Conservation (phyloP, 192 early-diverging fungal species). For the Kickxella alabastrina region DNA sequence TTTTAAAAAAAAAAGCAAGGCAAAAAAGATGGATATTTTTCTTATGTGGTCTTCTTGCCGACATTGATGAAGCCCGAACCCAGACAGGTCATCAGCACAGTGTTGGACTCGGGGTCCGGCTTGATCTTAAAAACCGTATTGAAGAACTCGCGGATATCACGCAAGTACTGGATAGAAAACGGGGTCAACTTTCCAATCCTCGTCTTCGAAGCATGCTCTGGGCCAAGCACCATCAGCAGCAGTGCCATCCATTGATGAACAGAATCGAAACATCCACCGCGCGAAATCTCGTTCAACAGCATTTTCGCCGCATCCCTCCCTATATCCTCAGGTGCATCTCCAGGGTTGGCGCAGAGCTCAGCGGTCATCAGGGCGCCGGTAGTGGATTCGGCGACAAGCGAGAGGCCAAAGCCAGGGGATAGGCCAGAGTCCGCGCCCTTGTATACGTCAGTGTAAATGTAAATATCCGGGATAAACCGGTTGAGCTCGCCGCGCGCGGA, state of each 20-base stretch:
- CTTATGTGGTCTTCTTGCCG: conserved; percentile 78
- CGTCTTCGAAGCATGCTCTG: conserved; percentile 92
- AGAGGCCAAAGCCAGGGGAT: conserved; percentile 89
- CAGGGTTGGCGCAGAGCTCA: conserved; percentile 75
- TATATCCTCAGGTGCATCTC: conserved; percentile 88
- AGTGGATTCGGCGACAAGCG: conserved; percentile 88
- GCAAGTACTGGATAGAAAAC: conserved; percentile 89
- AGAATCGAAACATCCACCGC: conserved; percentile 89
- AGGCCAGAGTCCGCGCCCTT: conserved; percentile 92
- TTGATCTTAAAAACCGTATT: conserved; percentile 90
- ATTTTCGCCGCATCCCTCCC: conserved; percentile 71
- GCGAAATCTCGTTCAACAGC: conserved; percentile 79
- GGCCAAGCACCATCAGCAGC: conserved; percentile 80
- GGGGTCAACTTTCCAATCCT: conserved; percentile 79
- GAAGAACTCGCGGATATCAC: conserved; percentile 88
- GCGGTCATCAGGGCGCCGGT: conserved; percentile 79
- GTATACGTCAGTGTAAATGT: conserved; percentile 96
- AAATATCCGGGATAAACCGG: conserved; percentile 93
- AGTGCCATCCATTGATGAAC: conserved; percentile 82
- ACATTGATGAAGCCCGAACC: conserved; percentile 88
- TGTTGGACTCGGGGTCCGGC: conserved; percentile 66
- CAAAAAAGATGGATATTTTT: conserved; percentile 1
- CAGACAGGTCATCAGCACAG: conserved; percentile 78
- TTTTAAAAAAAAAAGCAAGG: conserved; percentile 7
- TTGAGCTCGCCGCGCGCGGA: conserved; percentile 82